Evolutionary conservation across 768 basidiomycete genomes (phyloP).

Genomic region (Clathrus columnatus): DNA sequence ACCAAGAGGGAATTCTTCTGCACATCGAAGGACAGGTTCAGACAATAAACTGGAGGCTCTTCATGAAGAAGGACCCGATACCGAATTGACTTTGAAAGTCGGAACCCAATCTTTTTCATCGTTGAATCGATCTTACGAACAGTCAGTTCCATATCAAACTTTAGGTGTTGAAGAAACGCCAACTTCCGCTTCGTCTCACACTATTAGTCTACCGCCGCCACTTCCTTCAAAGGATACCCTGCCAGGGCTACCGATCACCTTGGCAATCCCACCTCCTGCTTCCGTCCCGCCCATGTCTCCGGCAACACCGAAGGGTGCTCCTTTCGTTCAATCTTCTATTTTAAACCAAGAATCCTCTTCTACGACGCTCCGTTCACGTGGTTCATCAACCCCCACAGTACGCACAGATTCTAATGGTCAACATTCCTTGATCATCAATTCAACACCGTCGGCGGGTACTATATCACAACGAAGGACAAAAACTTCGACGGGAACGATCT

Average conservation of each 20-base stretch:
- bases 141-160: slow-evolving; percentile 24
- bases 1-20: slow-evolving; percentile 39
- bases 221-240: slow-evolving; percentile 56
- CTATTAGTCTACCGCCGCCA: slow-evolving; percentile 46
- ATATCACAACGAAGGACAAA: slow-evolving; percentile 63
- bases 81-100: neutral
- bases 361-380: slow-evolving; percentile 5
- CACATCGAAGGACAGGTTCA: slow-evolving; percentile 49
- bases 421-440: slow-evolving; percentile 37
- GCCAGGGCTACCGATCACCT: slow-evolving; percentile 14
- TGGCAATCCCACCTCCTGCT: slow-evolving; percentile 25
- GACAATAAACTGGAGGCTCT: slow-evolving; percentile 49
- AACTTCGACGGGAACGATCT: slow-evolving; percentile 29
- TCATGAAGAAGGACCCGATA: slow-evolving; percentile 42
- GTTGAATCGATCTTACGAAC: neutral
- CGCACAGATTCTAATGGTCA: slow-evolving; percentile 1
- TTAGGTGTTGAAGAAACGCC: slow-evolving; percentile 22
- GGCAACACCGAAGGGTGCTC: slow-evolving; percentile 1
- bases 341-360: slow-evolving; percentile 7
- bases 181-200: slow-evolving; percentile 37
- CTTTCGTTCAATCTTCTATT: slow-evolving; percentile 7
- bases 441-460: slow-evolving; percentile 51
- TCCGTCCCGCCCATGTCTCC: slow-evolving; percentile 13
- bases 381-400: slow-evolving; percentile 6
- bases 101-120: neutral